Base-by-base conservation (phyloP, 768 basidiomycete species). In the Phlegmacium glaucopus region DNA sequence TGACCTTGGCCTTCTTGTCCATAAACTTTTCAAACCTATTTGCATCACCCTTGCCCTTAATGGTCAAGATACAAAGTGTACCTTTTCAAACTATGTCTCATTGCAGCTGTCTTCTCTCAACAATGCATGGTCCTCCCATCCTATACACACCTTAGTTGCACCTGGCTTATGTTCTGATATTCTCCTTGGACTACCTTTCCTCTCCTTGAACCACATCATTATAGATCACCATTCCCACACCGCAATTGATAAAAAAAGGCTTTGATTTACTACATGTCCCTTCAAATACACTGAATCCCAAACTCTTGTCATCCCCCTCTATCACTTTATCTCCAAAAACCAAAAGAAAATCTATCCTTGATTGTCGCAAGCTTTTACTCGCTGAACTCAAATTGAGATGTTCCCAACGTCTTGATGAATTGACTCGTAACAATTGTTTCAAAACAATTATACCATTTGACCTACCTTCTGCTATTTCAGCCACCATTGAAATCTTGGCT, bases 231-330 rank as follows among this genome's bases (percentile, higher is more conserved):
- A 32, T 12, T 8, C 12, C 1, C 34, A 22, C 16, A 42, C 47
- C 4, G 48, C 37, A 0, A 44, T 56, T 45, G 48, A 51, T 37
- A 49, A 51, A 22, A 10, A 11, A 4, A 17, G 34, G 44, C 2
- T 52, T 45, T 43, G 50, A 58, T 27, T 16, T 58, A 1, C 28
- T 58, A 0, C 53, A 55, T 30, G 49, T 50, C 7, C 5, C 10
- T 9, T 18, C 30, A 1, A 22, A 36, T 39, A n/a, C n/a, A n/a
- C n/a, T n/a, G 28, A 9, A 22, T 5, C 17, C 16, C 15, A 34
- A 27, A n/a, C 16, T 15, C n/a, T n/a, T n/a, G 11, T 34, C 13
- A 30, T 12, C 17, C 30, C n/a, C 16, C 22, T 16, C 43, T 32
- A 4, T 35, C 13, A 12, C 9, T 28, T 30, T 37, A 22, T 29